These are phyloP conservation scores for Rhynchospora breviuscula DNA, from an alignment of 176 grass and related monocot genomes.

Conservation along the genomic window DNA sequence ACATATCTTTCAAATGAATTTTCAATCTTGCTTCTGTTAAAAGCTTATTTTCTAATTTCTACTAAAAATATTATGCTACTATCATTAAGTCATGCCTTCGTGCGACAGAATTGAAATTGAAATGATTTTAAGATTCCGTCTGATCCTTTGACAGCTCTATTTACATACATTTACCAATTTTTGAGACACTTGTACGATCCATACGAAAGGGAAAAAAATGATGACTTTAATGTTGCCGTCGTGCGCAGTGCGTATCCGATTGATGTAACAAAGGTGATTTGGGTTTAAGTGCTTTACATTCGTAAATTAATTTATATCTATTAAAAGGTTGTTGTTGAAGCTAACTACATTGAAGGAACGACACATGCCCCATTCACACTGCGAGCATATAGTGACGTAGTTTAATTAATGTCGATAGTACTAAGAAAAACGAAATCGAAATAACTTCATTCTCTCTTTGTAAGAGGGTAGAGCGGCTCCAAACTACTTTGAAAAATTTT, in stretches of 20 bases:
- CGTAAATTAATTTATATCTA: not conserved
- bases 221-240: not conserved
- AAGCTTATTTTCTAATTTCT: too few species aligned
- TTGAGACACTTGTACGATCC: not conserved
- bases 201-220: not conserved
- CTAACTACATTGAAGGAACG: not conserved
- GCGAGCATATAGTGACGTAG: not conserved
- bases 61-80: too few species aligned
- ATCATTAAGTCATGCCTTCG: too few species aligned
- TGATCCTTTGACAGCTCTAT: too few species aligned
- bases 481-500: too few species aligned
- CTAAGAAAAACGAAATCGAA: too few species aligned
- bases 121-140: too few species aligned
- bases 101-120: too few species aligned
- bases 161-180: not conserved
- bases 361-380: not conserved
- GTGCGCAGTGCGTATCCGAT: not conserved
- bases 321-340: not conserved
- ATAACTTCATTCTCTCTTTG: not conserved
- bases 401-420: not conserved
- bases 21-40: too few species aligned
- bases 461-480: not conserved
- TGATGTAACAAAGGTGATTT: not conserved
- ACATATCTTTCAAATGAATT: too few species aligned
- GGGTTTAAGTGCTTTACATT: not conserved